Base-by-base conservation (phyloP, 1,284 basidiomycete species). In the Albatrellus sp. region DNA sequence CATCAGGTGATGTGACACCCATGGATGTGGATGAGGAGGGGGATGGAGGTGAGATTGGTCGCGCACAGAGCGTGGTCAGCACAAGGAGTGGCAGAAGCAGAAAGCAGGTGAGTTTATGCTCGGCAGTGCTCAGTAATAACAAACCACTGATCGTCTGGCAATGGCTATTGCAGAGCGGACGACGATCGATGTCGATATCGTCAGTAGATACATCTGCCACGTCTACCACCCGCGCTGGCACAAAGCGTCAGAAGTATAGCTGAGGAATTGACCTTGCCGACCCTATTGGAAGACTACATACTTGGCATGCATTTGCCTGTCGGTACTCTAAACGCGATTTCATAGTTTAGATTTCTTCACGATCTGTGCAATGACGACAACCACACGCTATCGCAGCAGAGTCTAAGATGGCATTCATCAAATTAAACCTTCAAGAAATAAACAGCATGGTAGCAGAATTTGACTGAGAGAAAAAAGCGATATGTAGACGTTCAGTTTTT, bases 41-140 rank as follows among this genome's bases (percentile, higher is more conserved):
- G 13, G 24, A 19, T 8, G 29, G 19, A 42, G 52, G 28, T 9
- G 70, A 67, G 20, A 70, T 78, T 50, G 75, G 69, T 33, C 64
- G 82, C 50, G 75, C 75, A 3, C 75, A 78, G 54, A 85, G 81
- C 54, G 69, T 83, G 34, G 58, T 75, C 30, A 86, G 81, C 51
- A 67, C 70, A 14, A 63, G 75, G 53, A 80, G 77, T 50, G 64
- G 60, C 14, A 62, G 72, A 55, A 69, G 72, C 51, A 67, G 78
- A 53, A 81, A 74, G 58, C 70, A 73, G 57, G 80, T 79, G 46
- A 53, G 74, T 24, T 24, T 7, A 24, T 24, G 24, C 24, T 24
- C 7, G 24, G 24, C 24, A 24, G 24, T 24, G 24, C 24, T 24
- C 7, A 24, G 24, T 24, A 24, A 7, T 7, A 24, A 7, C 24